Conservation (phyloP, 2,329 filamentous ascomycete genomes). For the Aureobasidium mangrovei region DNA sequence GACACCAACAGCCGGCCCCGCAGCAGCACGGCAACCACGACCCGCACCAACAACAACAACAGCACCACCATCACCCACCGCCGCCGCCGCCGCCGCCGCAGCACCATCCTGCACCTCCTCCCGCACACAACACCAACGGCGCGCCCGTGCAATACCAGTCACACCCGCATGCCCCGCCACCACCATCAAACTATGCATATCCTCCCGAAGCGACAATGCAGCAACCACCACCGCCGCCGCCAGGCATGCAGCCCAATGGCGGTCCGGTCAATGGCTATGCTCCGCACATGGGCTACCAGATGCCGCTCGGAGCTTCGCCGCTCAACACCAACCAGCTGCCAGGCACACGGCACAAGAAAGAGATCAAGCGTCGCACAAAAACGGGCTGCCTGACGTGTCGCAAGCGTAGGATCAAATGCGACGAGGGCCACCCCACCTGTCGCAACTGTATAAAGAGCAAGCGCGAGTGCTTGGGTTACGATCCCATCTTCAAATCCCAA, state of each 20-base stretch:
- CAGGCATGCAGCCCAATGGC: constrained; percentile 15
- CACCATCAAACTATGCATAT: constrained; percentile 2
- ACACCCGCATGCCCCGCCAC: background rate
- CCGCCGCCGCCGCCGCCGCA: background rate
- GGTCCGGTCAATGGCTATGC: constrained; percentile 17
- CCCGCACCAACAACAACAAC: background rate
- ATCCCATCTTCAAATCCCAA: constrained; percentile 75
- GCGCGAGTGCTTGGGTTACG: constrained; percentile 77
- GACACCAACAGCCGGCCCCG: background rate
- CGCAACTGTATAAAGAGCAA: constrained; percentile 85
- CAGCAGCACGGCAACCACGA: background rate
- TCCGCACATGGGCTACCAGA: constrained; percentile 43
- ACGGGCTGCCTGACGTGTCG: constrained; percentile 49
- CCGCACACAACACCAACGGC: constrained; percentile 7
- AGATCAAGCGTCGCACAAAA: constrained; percentile 68
- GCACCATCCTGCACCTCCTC: background rate
- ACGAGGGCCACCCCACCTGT: constrained; percentile 89
- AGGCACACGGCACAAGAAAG: constrained; percentile 58
- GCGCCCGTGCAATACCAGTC: background rate
- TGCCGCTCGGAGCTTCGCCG: constrained; percentile 38
- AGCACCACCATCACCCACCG: background rate
- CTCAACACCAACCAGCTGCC: constrained; percentile 45
- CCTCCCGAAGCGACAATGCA: constrained; percentile 6
- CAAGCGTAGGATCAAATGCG: constrained; percentile 74
- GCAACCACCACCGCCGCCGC: background rate